Evolutionary conservation across 106 monocot genomes (phyloP).

Genomic region (Alisma plantagoaquatica): DNA sequence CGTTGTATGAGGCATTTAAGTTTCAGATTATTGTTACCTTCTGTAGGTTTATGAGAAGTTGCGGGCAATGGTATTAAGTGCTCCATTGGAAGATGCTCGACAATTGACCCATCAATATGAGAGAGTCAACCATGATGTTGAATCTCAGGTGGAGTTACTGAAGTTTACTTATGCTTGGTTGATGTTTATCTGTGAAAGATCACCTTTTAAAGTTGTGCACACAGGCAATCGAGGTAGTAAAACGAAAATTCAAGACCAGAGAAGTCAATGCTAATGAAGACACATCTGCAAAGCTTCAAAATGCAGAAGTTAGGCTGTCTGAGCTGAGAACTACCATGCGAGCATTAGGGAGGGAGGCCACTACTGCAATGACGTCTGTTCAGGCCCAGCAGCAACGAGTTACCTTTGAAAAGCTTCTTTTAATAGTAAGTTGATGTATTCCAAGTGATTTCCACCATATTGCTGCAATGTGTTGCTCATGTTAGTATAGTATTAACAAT

Average conservation of each 20-base stretch:
- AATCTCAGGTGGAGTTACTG: slow-evolving; percentile 67
- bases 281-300: slow-evolving; percentile 43
- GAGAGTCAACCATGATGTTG: slow-evolving; percentile 66
- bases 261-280: slow-evolving; percentile 45
- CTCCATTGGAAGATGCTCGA: slow-evolving; percentile 98
- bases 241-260: slow-evolving; percentile 56
- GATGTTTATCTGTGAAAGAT: no score
- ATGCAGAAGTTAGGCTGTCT: slow-evolving; percentile 73
- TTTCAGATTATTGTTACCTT: no score
- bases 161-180: no score
- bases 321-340: slow-evolving; percentile 52
- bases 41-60: slow-evolving; percentile 81
- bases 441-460: no score
- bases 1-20: no score
- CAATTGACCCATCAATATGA: slow-evolving; percentile 76
- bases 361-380: slow-evolving; percentile 79
- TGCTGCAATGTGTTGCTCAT: no score
- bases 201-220: slow-evolving; percentile 2
- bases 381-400: slow-evolving; percentile 66
- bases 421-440: slow-evolving; percentile 31
- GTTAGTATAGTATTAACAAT: not conserved
- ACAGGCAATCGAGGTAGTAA: slow-evolving; percentile 73
- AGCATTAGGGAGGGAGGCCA: slow-evolving; percentile 85
- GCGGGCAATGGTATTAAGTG: slow-evolving; percentile 59
- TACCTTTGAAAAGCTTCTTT: slow-evolving; percentile 69